A percentile compares a stretch with the other conserved stretches of the same genome.
Conservation (phyloP, 1,139 yeast genomes). For the Geotrichum klebahnii region DNA sequence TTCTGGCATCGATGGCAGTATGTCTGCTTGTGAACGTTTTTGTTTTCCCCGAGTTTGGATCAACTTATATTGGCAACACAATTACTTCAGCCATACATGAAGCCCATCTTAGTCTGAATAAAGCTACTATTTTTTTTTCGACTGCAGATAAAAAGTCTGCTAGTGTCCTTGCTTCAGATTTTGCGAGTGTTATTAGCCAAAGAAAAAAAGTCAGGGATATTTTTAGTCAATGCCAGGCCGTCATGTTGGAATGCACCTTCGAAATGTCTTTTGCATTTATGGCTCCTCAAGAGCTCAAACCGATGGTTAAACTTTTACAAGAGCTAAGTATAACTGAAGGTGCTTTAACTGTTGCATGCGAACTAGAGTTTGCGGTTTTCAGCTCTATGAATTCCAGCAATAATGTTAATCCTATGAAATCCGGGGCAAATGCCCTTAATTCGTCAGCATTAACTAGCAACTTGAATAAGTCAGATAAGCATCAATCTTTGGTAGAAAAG, state of each 20-base stretch:
- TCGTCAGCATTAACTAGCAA: too few relatives aligned
- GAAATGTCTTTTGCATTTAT: constrained; percentile 48
- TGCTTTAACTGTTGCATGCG: constrained; percentile 49
- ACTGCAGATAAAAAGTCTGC: constrained; percentile 27
- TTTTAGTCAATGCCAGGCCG: constrained; percentile 40
- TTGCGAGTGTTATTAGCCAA: constrained; percentile 25
- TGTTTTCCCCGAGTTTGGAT: constrained; percentile 51
- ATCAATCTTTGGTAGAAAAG: constrained; percentile 19
- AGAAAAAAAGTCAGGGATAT: constrained; percentile 35
- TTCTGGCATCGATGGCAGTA: constrained; percentile 45
- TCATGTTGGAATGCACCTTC: constrained; percentile 46
- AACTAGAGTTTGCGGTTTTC: constrained; percentile 43
- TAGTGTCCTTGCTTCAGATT: constrained; percentile 8
- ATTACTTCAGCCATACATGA: constrained; percentile 43
- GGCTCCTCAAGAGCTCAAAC: constrained; percentile 44
- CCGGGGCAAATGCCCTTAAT: too few relatives aligned
- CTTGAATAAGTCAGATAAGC: constrained; percentile 5
- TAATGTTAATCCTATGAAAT: too few relatives aligned
- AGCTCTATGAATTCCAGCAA: constrained; percentile 2
- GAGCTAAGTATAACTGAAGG: constrained; percentile 39
- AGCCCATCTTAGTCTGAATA: constrained; percentile 41
- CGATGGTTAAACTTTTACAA: constrained; percentile 39
- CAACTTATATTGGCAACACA: constrained; percentile 46
- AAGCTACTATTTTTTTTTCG: constrained; percentile 42
- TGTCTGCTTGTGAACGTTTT: constrained; percentile 43